These are phyloP conservation scores for Gaertneriomyces semiglobifer DNA, from an alignment of 192 early-diverging fungal species.

Conservation along the genomic window DNA sequence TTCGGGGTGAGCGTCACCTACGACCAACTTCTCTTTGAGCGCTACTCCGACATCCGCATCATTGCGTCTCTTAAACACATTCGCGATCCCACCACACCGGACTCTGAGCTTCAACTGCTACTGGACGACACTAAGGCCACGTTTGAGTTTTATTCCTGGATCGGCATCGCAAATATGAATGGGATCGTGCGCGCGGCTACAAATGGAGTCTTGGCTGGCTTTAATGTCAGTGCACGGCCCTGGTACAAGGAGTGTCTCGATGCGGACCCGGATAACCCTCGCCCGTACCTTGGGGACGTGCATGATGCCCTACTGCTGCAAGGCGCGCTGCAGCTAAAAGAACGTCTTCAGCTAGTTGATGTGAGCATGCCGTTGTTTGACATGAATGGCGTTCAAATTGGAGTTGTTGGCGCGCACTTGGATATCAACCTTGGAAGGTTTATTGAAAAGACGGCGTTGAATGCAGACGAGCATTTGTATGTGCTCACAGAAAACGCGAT, in stretches of 20 bases:
- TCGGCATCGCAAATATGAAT: slow-evolving; percentile 21
- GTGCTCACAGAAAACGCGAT: background rate
- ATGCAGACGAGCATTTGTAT: no score
- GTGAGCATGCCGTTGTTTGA: slow-evolving; percentile 21
- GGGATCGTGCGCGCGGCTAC: slow-evolving; percentile 19
- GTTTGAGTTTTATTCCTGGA: slow-evolving; percentile 25
- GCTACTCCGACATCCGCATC: slow-evolving; percentile 28
- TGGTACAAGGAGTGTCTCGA: slow-evolving; percentile 23
- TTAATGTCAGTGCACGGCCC: slow-evolving; percentile 14
- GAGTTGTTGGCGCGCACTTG: slow-evolving; percentile 18
- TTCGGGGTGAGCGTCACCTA: background rate
- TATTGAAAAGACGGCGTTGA: slow-evolving; percentile 8
- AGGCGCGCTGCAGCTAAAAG: slow-evolving; percentile 18
- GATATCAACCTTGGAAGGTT: slow-evolving; percentile 5
- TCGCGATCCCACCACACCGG: background rate
- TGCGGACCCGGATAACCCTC: background rate
- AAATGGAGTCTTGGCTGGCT: slow-evolving; percentile 7
- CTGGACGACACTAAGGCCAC: slow-evolving; percentile 14
- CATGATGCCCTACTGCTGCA: slow-evolving; percentile 26
- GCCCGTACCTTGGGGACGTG: slow-evolving; percentile 27
- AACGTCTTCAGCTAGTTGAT: slow-evolving; percentile 24
- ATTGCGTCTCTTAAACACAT: slow-evolving; percentile 16
- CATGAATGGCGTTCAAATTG: slow-evolving; percentile 5
- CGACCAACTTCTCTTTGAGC: slow-evolving; percentile 3
- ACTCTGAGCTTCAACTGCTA: slow-evolving; percentile 1